phyloP scores from a whole-genome alignment of 2,329 filamentous ascomycete genomes.

The Epichloe bromicola region DNA sequence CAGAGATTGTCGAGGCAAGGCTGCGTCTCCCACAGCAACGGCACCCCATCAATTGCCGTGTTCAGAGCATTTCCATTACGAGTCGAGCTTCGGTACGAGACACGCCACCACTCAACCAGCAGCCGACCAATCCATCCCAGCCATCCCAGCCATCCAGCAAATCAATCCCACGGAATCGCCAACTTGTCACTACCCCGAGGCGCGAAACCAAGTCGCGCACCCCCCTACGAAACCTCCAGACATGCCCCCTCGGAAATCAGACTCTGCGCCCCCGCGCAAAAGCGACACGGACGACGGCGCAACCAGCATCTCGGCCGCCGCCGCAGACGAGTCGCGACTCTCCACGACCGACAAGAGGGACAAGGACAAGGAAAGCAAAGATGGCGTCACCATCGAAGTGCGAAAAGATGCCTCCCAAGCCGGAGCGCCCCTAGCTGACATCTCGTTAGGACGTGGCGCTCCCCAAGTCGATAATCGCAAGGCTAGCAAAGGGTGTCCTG shows the following conservation, averaged over 20 bases:
- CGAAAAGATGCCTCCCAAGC: background rate
- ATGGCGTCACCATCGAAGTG: constrained; percentile 42
- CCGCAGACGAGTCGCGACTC: constrained; percentile 4
- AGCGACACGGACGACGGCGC: constrained; percentile 29
- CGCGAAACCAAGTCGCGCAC: background rate
- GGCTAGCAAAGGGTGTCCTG: constrained; percentile 66
- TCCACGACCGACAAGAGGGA: constrained; percentile 14
- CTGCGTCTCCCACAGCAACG: too few relatives aligned
- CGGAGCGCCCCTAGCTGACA: too few relatives aligned
- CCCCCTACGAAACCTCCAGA: constrained; percentile 1
- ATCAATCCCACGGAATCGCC: too few relatives aligned
- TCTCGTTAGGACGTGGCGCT: constrained; percentile 56
- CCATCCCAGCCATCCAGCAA: too few relatives aligned
- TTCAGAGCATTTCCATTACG: too few relatives aligned
- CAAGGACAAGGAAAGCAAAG: constrained; percentile 19
- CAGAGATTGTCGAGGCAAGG: background rate
- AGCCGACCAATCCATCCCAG: too few relatives aligned
- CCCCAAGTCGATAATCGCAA: constrained; percentile 69
- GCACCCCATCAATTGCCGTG: too few relatives aligned
- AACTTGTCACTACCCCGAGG: too few relatives aligned
- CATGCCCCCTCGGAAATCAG: constrained; percentile 46
- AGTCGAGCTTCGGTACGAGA: too few relatives aligned
- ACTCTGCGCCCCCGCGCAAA: constrained; percentile 23
- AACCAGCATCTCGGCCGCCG: constrained; percentile 9
- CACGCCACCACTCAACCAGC: too few relatives aligned